phyloP scores from a whole-genome alignment of 495 filamentous ascomycete species.

The Mytilinidion resinicola region DNA sequence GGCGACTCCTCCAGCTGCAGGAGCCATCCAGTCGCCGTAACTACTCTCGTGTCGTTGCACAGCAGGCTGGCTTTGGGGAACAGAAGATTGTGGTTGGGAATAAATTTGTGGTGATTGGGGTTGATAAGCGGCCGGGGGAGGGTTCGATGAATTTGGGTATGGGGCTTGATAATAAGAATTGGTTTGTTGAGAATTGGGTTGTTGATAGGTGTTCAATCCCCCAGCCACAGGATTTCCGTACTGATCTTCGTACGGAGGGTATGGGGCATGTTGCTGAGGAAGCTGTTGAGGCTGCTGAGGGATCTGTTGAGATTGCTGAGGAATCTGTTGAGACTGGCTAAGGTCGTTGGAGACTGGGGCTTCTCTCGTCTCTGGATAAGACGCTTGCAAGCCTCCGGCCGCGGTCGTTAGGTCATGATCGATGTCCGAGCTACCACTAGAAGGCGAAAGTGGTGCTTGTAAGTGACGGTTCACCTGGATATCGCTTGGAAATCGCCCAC shows the following conservation, averaged over 20 bases:
- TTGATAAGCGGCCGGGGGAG: neutral
- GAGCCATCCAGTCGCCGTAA: constrained; percentile 39
- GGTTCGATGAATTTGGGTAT: constrained; percentile 1
- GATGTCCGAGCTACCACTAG: constrained; percentile 64
- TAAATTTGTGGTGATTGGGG: neutral
- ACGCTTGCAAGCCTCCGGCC: constrained; percentile 37
- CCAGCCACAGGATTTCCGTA: neutral
- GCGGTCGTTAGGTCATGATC: constrained; percentile 54
- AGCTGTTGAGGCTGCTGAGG: constrained; percentile 7
- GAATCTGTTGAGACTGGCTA: constrained; percentile 4
- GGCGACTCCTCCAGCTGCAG: constrained; percentile 33
- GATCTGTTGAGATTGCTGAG: constrained; percentile 1
- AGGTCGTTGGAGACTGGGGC: constrained; percentile 1
- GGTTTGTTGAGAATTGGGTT: neutral
- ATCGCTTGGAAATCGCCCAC: constrained; percentile 87
- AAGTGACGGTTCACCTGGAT: constrained; percentile 72
- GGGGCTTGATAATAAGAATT: neutral
- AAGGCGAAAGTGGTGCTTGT: constrained; percentile 67
- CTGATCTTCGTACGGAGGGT: neutral
- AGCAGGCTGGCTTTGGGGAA: neutral
- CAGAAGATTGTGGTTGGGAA: neutral
- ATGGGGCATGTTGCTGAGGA: neutral
- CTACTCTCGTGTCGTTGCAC: constrained; percentile 23
- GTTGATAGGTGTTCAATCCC: constrained; percentile 1
- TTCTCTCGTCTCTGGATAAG: constrained; percentile 5